Conservation (phyloP, 306 rosid genomes). For the Vicia faba region DNA sequence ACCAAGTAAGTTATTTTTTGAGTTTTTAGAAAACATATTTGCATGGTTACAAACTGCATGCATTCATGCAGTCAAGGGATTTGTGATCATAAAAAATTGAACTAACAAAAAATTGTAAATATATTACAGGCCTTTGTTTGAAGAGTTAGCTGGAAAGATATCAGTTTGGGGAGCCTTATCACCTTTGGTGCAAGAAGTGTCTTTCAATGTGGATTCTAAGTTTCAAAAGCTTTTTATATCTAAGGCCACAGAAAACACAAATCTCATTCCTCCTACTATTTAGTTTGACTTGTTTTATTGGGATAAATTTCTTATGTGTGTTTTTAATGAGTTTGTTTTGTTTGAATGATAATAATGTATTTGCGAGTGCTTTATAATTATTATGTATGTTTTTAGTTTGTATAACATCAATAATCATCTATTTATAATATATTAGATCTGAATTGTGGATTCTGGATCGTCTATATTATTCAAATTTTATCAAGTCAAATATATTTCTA, state of each 20-base stretch:
- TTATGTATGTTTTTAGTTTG: too few relatives aligned
- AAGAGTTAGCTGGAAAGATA: constrained; percentile 50
- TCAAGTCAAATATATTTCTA: too few relatives aligned
- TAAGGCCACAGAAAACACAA: constrained; percentile 29
- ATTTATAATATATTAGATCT: too few relatives aligned
- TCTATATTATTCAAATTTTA: too few relatives aligned
- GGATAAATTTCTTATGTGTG: background rate
- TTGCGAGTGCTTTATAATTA: background rate
- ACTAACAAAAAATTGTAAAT: background rate
- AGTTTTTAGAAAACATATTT: too few relatives aligned
- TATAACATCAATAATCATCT: too few relatives aligned
- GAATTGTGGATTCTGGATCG: too few relatives aligned
- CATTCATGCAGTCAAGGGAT: too few relatives aligned
- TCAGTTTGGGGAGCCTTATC: constrained; percentile 54
- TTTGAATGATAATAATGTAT: background rate
- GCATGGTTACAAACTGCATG: too few relatives aligned
- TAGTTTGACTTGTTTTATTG: background rate
- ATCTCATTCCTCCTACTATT: constrained; percentile 27
- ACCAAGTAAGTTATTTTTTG: background rate
- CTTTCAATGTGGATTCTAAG: constrained; percentile 50
- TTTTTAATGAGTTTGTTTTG: background rate
- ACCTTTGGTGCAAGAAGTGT: constrained; percentile 40
- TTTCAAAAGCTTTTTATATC: constrained; percentile 49
- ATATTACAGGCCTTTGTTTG: constrained; percentile 52
- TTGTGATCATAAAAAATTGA: too few relatives aligned